These are phyloP conservation scores for Plasmodium malariae DNA, from an alignment of 169 alveolate genomes.

Conservation along the genomic window DNA sequence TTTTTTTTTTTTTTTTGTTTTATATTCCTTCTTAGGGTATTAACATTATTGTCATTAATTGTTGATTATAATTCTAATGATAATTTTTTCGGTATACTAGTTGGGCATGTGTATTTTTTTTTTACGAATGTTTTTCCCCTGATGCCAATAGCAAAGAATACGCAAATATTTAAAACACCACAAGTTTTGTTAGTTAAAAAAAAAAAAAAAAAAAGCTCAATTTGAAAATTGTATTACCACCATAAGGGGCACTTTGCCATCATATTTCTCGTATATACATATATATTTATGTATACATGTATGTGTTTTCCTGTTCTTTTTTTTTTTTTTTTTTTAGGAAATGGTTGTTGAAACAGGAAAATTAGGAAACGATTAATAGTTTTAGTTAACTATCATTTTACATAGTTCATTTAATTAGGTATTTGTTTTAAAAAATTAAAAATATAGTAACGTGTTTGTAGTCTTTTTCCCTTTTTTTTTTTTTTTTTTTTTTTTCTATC, in stretches of 20 bases:
- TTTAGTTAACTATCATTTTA: not conserved
- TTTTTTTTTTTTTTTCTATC: slow-evolving; percentile 2
- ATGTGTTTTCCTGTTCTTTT: not conserved
- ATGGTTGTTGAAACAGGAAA: slow-evolving; percentile 52
- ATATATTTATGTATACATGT: not conserved
- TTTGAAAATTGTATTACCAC: slow-evolving; percentile 25
- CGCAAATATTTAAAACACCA: slow-evolving; percentile 91
- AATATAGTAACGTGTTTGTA: not conserved
- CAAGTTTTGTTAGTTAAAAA: slow-evolving; percentile 79
- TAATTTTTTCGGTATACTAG: slow-evolving; percentile 91
- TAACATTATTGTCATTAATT: slow-evolving; percentile 86
- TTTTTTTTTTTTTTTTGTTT: not conserved
- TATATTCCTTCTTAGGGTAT: slow-evolving; percentile 78
- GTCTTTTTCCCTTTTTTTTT: slow-evolving; percentile 1
- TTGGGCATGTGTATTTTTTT: slow-evolving; percentile 93
- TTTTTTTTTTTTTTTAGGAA: slow-evolving; percentile 36
- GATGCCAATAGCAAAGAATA: slow-evolving; percentile 92
- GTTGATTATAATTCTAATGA: slow-evolving; percentile 91
- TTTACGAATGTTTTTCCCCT: slow-evolving; percentile 93
- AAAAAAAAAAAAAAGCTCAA: slow-evolving; percentile 52
- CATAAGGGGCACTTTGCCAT: not conserved
- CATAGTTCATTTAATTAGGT: not conserved
- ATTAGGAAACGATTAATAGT: not conserved
- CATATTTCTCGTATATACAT: not conserved
- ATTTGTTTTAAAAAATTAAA: slow-evolving; percentile 23